Evolutionary conservation across 768 basidiomycete species (phyloP).

Genomic region (Russula emetica): DNA sequence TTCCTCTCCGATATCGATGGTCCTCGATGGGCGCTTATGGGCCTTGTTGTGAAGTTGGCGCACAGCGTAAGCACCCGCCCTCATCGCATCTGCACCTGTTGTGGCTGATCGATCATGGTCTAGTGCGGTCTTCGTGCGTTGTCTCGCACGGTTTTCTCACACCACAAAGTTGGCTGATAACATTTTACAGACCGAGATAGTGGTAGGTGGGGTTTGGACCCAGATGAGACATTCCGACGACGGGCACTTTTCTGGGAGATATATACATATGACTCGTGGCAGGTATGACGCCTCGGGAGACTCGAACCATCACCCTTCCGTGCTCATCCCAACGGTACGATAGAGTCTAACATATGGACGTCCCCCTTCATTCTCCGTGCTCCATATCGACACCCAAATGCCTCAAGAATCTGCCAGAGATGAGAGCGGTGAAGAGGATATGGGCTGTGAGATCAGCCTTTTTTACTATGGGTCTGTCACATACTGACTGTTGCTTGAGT

Average conservation of each 20-base stretch:
- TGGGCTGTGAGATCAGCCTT: conserved; percentile 48
- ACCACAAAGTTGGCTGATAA: conserved; percentile 19
- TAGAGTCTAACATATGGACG: conserved; percentile 70
- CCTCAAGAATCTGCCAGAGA: conserved; percentile 51
- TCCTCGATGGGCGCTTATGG: conserved; percentile 67
- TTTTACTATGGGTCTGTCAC: background rate
- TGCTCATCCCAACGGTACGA: conserved; percentile 16
- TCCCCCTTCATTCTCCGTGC: conserved; percentile 57
- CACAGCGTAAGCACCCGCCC: conserved; percentile 49
- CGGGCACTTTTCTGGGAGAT: conserved; percentile 62
- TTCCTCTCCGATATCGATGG: conserved; percentile 47
- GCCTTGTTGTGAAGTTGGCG: conserved; percentile 63
- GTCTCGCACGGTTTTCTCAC: conserved; percentile 46
- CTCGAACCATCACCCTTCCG: conserved; percentile 1
- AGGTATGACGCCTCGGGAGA: conserved; percentile 41
- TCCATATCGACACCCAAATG: conserved; percentile 28
- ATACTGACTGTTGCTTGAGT: conserved; percentile 38
- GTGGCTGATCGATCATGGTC: conserved; percentile 22
- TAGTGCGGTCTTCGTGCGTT: conserved; percentile 40
- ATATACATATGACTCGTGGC: conserved; percentile 65
- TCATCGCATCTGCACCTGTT: conserved; percentile 26
- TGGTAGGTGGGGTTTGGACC: conserved; percentile 56
- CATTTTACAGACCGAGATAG: conserved; percentile 56
- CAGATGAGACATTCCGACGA: conserved; percentile 54
- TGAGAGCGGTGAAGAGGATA: conserved; percentile 50